Evolutionary conservation across 2,329 filamentous ascomycete genomes (phyloP).

Genomic region (Clarireedia sp.): DNA sequence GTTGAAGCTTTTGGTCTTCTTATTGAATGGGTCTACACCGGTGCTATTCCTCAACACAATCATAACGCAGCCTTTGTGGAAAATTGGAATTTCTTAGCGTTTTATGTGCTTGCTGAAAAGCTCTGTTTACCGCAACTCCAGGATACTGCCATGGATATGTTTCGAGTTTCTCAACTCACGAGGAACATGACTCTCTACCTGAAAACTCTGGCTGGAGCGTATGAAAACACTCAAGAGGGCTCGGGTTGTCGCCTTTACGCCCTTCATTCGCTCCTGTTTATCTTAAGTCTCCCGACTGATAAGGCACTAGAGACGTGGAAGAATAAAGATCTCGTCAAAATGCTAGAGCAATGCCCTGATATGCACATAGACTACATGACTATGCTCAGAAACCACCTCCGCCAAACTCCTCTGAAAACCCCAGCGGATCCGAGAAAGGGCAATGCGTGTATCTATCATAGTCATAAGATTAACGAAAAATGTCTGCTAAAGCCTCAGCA

Average conservation of each 20-base stretch:
- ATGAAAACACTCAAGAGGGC: neutral
- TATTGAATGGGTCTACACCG: slow-evolving; percentile 10
- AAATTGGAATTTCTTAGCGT: neutral
- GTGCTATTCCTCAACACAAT: neutral
- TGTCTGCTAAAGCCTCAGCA: neutral
- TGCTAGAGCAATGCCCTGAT: neutral
- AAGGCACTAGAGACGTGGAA: neutral
- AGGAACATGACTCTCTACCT: accelerated
- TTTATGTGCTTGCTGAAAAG: slow-evolving; percentile 1
- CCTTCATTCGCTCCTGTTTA: neutral
- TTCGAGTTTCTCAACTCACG: neutral
- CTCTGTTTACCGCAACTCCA: neutral
- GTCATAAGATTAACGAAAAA: neutral
- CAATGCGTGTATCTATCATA: neutral
- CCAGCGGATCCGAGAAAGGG: neutral
- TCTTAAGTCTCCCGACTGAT: no score
- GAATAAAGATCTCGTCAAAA: neutral
- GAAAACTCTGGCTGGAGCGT: neutral
- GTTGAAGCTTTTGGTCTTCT: slow-evolving; percentile 9
- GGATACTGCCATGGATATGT: neutral
- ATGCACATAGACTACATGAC: neutral
- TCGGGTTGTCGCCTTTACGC: neutral
- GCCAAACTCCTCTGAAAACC: neutral
- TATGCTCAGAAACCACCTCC: neutral
- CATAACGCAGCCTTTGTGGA: neutral